Evolutionary conservation across 805 yeast genomes (phyloP).

Genomic region (Candida manassasensis): DNA sequence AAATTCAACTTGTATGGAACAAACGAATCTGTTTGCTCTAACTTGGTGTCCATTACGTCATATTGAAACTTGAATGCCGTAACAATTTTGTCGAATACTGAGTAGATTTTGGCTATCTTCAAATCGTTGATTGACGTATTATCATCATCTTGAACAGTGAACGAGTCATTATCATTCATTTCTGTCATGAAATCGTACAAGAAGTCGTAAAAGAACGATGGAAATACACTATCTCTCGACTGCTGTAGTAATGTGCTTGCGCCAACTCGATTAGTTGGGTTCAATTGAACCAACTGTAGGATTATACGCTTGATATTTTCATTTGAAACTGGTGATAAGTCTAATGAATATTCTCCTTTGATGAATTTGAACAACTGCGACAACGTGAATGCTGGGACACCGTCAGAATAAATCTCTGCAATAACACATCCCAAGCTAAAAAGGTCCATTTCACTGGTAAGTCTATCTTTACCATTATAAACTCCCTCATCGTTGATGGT

Average conservation of each 20-base stretch:
- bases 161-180: slow-evolving; percentile 21
- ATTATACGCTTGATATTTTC: slow-evolving; percentile 50
- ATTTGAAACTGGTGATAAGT: slow-evolving; percentile 53
- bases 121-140: slow-evolving; percentile 29
- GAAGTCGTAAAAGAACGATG: slow-evolving; percentile 62
- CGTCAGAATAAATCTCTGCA: slow-evolving; percentile 84
- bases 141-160: slow-evolving; percentile 12
- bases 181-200: slow-evolving; percentile 58
- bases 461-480: slow-evolving; percentile 18
- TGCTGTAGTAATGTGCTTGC: slow-evolving; percentile 50
- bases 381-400: slow-evolving; percentile 78
- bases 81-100: slow-evolving; percentile 48
- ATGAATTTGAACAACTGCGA: slow-evolving; percentile 84
- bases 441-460: slow-evolving; percentile 72
- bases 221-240: slow-evolving; percentile 54
- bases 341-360: slow-evolving; percentile 62
- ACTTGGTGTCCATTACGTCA: not conserved
- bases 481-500: slow-evolving; percentile 20
- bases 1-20: slow-evolving; percentile 43
- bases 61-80: slow-evolving; percentile 21
- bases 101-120: slow-evolving; percentile 57
- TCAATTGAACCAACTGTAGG: slow-evolving; percentile 54
- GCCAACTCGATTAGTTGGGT: slow-evolving; percentile 56
- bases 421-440: slow-evolving; percentile 83
- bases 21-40: slow-evolving; percentile 5